Percentiles rank a stretch among this genome's conserved stretches.
phyloP scores from a whole-genome alignment of 2,329 filamentous ascomycete species.

The Microcyclospora pomicola region DNA sequence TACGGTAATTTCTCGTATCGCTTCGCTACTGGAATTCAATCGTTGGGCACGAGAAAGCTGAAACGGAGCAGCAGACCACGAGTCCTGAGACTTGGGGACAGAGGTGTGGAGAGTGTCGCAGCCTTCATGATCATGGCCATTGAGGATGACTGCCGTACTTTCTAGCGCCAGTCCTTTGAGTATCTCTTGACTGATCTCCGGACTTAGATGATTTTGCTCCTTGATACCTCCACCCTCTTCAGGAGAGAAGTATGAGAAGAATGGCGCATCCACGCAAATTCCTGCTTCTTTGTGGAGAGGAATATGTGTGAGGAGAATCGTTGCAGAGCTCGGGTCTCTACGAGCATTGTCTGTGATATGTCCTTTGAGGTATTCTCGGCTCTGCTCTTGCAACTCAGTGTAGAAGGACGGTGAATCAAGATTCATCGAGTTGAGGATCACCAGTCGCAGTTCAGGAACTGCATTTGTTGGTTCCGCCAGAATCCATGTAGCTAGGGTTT shows the following conservation, averaged over 20 bases:
- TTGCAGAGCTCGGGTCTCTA: conserved; percentile 31
- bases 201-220: conserved; percentile 83
- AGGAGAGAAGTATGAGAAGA: conserved; percentile 61
- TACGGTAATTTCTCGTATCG: conserved; percentile 78
- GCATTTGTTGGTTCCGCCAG: too few species aligned
- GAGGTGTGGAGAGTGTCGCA: conserved; percentile 78
- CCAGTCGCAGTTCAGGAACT: conserved; percentile 58
- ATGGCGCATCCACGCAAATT: conserved; percentile 70
- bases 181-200: conserved; percentile 53
- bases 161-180: conserved; percentile 64
- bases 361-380: conserved; percentile 61
- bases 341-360: conserved; percentile 9
- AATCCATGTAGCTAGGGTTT: conserved; percentile 4
- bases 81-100: conserved; percentile 2
- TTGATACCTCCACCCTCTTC: conserved; percentile 54
- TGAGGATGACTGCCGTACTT: conserved; percentile 61
- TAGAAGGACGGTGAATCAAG: conserved; percentile 70
- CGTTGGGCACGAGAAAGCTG: conserved; percentile 4
- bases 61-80: conserved; percentile 12
- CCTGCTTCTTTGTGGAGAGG: conserved; percentile 74
- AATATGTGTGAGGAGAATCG: conserved; percentile 86
- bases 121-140: conserved; percentile 89
- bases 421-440: conserved; percentile 87
- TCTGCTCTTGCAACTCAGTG: conserved; percentile 54
- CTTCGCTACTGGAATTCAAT: conserved; percentile 28